Conservation (phyloP, 2,329 filamentous ascomycete species). For the Nothopassalora personata region DNA sequence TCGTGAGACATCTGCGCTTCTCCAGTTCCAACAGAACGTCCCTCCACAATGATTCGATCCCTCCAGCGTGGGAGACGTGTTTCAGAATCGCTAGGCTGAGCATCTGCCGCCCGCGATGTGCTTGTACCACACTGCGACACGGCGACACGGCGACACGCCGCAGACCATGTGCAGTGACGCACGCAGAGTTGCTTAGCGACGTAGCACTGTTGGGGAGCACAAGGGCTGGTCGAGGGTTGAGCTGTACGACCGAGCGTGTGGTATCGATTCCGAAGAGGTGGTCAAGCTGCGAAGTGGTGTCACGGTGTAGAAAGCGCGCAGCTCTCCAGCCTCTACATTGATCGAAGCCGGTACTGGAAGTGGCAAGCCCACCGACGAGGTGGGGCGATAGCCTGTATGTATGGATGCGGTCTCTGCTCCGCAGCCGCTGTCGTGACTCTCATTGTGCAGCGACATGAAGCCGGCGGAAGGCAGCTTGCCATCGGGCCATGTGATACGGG, state of each 20-base stretch:
- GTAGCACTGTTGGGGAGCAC: slow-evolving; percentile 3
- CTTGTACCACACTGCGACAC: not conserved
- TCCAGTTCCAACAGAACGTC: not conserved
- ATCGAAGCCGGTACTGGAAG: not conserved
- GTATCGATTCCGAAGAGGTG: not conserved
- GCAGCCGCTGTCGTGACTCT: not conserved
- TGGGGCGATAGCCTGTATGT: not conserved
- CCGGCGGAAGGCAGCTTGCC: not conserved
- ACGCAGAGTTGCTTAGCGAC: not conserved
- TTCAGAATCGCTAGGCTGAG: not conserved
- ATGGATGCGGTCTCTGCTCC: not conserved
- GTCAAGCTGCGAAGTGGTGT: not conserved
- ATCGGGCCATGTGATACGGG: not conserved
- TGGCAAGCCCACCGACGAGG: not conserved
- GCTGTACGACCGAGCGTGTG: not conserved
- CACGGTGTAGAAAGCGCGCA: not conserved
- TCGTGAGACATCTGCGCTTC: not conserved
- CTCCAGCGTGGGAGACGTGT: not conserved
- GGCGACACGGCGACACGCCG: slow-evolving; percentile 1
- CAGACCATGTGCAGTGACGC: slow-evolving; percentile 4
- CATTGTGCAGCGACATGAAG: not conserved
- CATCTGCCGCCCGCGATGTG: slow-evolving; percentile 1
- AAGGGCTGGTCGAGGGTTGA: slow-evolving; percentile 3
- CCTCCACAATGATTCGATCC: not conserved
- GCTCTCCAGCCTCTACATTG: not conserved